Evolutionary conservation across 1,139 yeast species (phyloP), one percentile per base, ranked within the genome.

Genomic region (Sugiyamaella japonica): DNA sequence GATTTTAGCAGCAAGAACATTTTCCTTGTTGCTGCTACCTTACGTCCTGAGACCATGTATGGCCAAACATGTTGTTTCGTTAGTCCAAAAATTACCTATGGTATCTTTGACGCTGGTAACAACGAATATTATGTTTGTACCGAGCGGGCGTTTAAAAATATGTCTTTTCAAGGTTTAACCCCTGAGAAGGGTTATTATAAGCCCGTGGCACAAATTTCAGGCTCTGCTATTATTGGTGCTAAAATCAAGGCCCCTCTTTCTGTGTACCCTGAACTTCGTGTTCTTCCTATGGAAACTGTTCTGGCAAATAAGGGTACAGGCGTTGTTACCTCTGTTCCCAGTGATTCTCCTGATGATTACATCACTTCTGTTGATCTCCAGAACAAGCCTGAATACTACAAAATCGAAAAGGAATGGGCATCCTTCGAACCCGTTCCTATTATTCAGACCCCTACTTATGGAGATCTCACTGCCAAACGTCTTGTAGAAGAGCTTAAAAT

Each of bases 51-150:
- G 76, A 93, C 99, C 64, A 89, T 95, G 97, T 91, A 91, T 68
- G 99, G 98, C 61, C 99, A 95, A 78, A 87, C 97, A 2, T 89
- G 97, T 79, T 91, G 98, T 79, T 95, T 93, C 67, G 98, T 93
- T 32, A 89, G 97, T 48, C 97, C 98, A 68, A 90, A 89, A 76
- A 88, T 93, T 66, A 83, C 81, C 53, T 93, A 95, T 69, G 99
- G 99, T 69, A 73, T 93, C 52, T 95, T 88, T 70, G 89, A 89
- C 70, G 95, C 91, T 56, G 95, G 95, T 59, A 83, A 87, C 64
- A 82, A 82, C 63, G 78, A 74, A 58, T 89, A 85, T 76, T 90
- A 76, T 74, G 85, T 93, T 69, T 86, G 95, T 67, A 93, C 99
- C 55, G 87, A 88, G 73, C 87, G 98, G 70, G 95, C 99, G n/a